These are phyloP conservation scores for Microsporum audouinii DNA, from an alignment of 2,329 filamentous ascomycete species.

Conservation along the genomic window DNA sequence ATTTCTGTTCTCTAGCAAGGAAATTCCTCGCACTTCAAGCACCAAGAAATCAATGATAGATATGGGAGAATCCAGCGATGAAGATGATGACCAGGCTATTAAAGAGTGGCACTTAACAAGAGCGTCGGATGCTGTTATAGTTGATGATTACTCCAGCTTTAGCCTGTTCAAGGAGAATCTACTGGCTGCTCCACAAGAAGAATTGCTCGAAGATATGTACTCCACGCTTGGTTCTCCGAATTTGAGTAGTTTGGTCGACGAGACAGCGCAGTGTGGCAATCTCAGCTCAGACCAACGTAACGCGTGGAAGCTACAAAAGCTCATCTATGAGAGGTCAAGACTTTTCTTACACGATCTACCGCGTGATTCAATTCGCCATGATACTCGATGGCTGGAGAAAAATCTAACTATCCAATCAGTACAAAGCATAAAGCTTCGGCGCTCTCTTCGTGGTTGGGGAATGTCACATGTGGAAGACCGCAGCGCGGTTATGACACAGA, in stretches of 20 bases:
- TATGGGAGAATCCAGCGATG: conserved; percentile 28
- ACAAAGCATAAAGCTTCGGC: conserved; percentile 62
- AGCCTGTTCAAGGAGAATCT: conserved; percentile 76
- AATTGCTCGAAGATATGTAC: conserved; percentile 75
- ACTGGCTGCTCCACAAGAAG: conserved; percentile 81
- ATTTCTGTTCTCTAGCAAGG: conserved; percentile 74
- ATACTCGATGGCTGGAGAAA: conserved; percentile 81
- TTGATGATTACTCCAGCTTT: conserved; percentile 84
- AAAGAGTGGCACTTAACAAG: conserved; percentile 68
- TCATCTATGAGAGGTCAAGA: conserved; percentile 76
- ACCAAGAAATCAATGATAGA: conserved; percentile 15
- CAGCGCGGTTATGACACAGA: conserved; percentile 56
- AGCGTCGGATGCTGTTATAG: conserved; percentile 60
- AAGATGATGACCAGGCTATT: conserved; percentile 53
- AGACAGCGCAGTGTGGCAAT: conserved; percentile 61
- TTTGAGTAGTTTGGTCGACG: conserved; percentile 65
- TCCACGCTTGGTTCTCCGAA: conserved; percentile 63
- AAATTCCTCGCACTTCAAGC: conserved; percentile 40
- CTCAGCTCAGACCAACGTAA: conserved; percentile 54
- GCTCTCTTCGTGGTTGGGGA: conserved; percentile 59
- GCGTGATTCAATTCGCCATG: conserved; percentile 68
- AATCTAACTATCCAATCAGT: conserved; percentile 70
- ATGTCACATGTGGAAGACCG: conserved; percentile 62
- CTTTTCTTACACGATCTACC: conserved; percentile 81
- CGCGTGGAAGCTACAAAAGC: conserved; percentile 60